phyloP scores from a whole-genome alignment of 176 grass and related monocot species.

The Aegilops bicornis region DNA sequence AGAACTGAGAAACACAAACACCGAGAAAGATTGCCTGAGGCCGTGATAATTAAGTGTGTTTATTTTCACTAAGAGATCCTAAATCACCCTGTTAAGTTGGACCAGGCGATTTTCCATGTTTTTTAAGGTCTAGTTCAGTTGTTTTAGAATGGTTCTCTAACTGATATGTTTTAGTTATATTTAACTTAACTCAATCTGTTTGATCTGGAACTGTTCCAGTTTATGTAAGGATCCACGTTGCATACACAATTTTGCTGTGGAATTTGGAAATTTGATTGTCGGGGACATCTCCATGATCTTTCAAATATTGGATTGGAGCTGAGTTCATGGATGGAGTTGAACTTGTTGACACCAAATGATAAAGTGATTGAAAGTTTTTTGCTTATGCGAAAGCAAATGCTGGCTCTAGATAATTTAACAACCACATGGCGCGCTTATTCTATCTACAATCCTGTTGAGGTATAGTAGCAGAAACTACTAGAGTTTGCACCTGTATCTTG shows the following conservation, averaged over 20 bases:
- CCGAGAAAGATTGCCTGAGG: not conserved
- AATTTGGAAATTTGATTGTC: not conserved
- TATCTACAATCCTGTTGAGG: not conserved
- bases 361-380: not conserved
- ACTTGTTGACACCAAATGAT: slow-evolving; percentile 25
- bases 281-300: slow-evolving; percentile 18
- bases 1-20: not conserved
- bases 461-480: not conserved
- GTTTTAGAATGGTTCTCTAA: not conserved
- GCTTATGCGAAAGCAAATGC: slow-evolving; percentile 6
- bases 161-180: not conserved
- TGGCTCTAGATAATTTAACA: not conserved
- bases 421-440: not conserved
- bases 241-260: not conserved
- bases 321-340: not conserved
- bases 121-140: not conserved
- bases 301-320: slow-evolving; percentile 13
- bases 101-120: not conserved
- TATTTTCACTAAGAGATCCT: not conserved
- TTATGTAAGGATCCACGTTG: not conserved
- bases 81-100: not conserved
- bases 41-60: not conserved
- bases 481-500: not conserved
- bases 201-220: not conserved
- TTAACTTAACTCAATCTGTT: not conserved